Evolutionary conservation across 2,329 filamentous ascomycete genomes (phyloP).

Genomic region (Colletotrichum sp.): DNA sequence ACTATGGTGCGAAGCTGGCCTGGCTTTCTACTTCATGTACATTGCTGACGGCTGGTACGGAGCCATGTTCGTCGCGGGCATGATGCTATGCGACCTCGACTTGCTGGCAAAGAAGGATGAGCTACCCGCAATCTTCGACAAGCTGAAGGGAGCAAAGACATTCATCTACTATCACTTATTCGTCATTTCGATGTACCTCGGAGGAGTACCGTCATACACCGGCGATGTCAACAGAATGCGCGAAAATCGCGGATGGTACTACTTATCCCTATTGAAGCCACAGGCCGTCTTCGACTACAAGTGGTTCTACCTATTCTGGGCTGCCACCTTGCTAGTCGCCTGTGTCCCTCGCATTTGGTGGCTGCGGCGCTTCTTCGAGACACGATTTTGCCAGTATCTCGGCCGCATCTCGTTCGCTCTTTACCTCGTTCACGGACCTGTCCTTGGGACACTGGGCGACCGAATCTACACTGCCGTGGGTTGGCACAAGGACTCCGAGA

Average conservation of each 20-base stretch:
- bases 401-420: slow-evolving; percentile 65
- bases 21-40: slow-evolving; percentile 39
- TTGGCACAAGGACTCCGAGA: slow-evolving; percentile 54
- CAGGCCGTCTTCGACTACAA: slow-evolving; percentile 65
- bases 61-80: slow-evolving; percentile 24
- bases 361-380: slow-evolving; percentile 55
- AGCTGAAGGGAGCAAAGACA: slow-evolving; percentile 52
- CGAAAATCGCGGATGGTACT: slow-evolving; percentile 30
- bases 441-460: slow-evolving; percentile 55
- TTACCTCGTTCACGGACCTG: slow-evolving; percentile 65
- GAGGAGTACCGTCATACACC: slow-evolving; percentile 30
- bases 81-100: slow-evolving; percentile 46
- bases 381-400: slow-evolving; percentile 57
- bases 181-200: slow-evolving; percentile 34
- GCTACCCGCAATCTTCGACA: slow-evolving; percentile 54
- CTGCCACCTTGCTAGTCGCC: slow-evolving; percentile 38
- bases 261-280: slow-evolving; percentile 52
- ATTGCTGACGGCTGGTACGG: slow-evolving; percentile 44
- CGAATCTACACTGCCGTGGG: slow-evolving; percentile 67
- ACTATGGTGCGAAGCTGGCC: slow-evolving; percentile 29
- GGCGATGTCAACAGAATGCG: not conserved
- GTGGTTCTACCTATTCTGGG: slow-evolving; percentile 44
- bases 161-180: slow-evolving; percentile 50
- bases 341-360: slow-evolving; percentile 37
- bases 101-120: slow-evolving; percentile 41